Conservation (phyloP, 2,329 filamentous ascomycete species). For the Hypoxylon sp. region DNA sequence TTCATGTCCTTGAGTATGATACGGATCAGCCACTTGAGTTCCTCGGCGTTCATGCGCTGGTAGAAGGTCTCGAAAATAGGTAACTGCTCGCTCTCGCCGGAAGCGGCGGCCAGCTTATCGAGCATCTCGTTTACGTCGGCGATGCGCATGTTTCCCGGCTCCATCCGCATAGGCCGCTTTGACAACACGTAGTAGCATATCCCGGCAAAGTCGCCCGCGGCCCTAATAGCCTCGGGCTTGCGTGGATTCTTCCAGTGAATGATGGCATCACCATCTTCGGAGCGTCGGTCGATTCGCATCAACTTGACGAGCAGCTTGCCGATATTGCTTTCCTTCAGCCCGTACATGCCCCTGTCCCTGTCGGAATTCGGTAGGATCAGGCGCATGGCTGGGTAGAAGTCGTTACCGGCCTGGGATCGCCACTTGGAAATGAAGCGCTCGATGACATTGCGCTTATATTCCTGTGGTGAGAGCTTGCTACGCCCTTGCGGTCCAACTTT, state of each 20-base stretch:
- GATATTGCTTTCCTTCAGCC: conserved; percentile 91
- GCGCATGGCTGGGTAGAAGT: conserved; percentile 92
- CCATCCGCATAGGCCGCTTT: conserved; percentile 81
- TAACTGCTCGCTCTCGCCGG: conserved; percentile 85
- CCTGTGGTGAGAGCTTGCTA: conserved; percentile 74
- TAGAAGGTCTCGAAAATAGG: conserved; percentile 88
- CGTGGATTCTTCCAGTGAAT: conserved; percentile 94
- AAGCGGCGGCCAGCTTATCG: conserved; percentile 79
- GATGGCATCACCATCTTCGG: conserved; percentile 86
- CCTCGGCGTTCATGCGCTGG: conserved; percentile 89
- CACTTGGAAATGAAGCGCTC: conserved; percentile 87
- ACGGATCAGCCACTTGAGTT: conserved; percentile 93
- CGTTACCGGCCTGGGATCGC: conserved; percentile 87
- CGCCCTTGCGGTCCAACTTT: conserved; percentile 71
- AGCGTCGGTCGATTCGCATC: conserved; percentile 90
- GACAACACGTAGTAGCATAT: conserved; percentile 88
- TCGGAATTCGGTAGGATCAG: conserved; percentile 95
- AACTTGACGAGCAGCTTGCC: conserved; percentile 91
- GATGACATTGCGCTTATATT: conserved; percentile 83
- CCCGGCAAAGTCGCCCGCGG: conserved; percentile 92
- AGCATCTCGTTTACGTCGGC: conserved; percentile 89
- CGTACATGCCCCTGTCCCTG: conserved; percentile 90
- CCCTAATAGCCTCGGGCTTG: conserved; percentile 68
- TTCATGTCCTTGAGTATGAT: conserved; percentile 87
- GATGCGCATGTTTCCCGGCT: conserved; percentile 83